phyloP scores from a whole-genome alignment of 495 filamentous ascomycete species.

The Penicillium paradoxum region DNA sequence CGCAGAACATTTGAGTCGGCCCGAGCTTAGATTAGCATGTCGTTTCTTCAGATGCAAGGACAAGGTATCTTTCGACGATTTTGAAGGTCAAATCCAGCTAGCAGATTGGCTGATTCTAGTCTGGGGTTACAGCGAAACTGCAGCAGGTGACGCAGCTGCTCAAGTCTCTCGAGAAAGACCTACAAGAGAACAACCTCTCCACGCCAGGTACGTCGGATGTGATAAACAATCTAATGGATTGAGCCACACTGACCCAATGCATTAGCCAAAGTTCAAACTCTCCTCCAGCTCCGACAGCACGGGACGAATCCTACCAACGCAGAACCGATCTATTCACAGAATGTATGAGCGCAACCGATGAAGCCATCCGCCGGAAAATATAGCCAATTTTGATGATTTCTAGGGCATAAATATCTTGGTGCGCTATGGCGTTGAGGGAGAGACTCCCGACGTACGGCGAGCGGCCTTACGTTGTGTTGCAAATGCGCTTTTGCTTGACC shows the following conservation, averaged over 20 bases:
- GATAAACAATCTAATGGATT: constrained; percentile 1
- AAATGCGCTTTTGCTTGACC: constrained; percentile 73
- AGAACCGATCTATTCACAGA: constrained; percentile 65
- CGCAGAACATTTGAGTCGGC: not conserved
- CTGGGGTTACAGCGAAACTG: constrained; percentile 54
- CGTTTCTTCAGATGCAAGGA: constrained; percentile 25
- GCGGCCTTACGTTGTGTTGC: constrained; percentile 82
- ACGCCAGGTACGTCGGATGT: constrained; percentile 48
- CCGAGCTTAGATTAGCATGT: constrained; percentile 18
- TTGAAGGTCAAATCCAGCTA: too few relatives aligned
- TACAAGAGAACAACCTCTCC: constrained; percentile 48
- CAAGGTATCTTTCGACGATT: constrained; percentile 22
- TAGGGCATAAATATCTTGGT: constrained; percentile 73
- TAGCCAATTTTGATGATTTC: constrained; percentile 16
- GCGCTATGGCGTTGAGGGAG: constrained; percentile 62
- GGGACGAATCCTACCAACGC: constrained; percentile 66
- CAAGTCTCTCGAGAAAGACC: constrained; percentile 52
- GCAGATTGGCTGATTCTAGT: constrained; percentile 9
- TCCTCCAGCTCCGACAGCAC: constrained; percentile 75
- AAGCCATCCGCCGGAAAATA: not conserved
- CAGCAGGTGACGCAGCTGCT: constrained; percentile 58
- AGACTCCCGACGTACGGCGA: constrained; percentile 57
- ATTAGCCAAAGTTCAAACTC: constrained; percentile 55
- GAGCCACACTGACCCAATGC: not conserved
- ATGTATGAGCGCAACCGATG: not conserved